Conservation (phyloP, 345 rosid genomes). For the Mallotus nudiflorus region DNA sequence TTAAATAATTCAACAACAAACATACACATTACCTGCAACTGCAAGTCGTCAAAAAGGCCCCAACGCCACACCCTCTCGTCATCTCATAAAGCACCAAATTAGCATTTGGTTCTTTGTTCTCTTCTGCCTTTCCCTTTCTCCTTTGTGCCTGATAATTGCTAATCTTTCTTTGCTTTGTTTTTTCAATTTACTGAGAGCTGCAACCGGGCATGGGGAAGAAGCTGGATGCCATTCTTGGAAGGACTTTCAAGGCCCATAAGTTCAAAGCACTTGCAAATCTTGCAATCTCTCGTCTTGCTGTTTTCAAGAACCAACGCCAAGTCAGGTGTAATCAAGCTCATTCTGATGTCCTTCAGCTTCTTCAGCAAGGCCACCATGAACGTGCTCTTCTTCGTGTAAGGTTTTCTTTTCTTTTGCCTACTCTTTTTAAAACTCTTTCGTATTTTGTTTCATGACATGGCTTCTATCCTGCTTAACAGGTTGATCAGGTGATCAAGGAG, state of each 20-base stretch:
- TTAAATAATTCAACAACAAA: not conserved
- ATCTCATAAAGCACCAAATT: constrained; percentile 23
- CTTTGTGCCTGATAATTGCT: not conserved
- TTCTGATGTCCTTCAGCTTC: constrained; percentile 80
- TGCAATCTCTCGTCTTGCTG: constrained; percentile 64
- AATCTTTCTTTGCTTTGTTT: not conserved
- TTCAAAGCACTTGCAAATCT: constrained; percentile 59
- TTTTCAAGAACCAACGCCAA: constrained; percentile 71
- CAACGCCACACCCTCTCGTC: constrained; percentile 22
- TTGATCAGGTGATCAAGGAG: constrained; percentile 65
- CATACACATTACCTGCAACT: too few species aligned
- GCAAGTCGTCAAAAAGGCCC: not conserved
- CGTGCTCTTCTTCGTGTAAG: constrained; percentile 69
- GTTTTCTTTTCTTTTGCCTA: not conserved
- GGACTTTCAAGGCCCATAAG: constrained; percentile 60
- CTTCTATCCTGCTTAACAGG: constrained; percentile 29
- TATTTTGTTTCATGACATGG: not conserved
- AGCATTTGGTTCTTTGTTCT: constrained; percentile 19
- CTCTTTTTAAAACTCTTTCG: not conserved
- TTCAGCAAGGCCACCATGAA: constrained; percentile 63
- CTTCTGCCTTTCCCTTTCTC: not conserved
- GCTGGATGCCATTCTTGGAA: constrained; percentile 69
- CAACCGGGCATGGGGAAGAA: constrained; percentile 66
- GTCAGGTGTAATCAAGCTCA: constrained; percentile 51
- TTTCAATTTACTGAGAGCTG: not conserved